Evolutionary conservation across 352 stramenopile species (phyloP).

Genomic region (Globisporangium ultimum): DNA sequence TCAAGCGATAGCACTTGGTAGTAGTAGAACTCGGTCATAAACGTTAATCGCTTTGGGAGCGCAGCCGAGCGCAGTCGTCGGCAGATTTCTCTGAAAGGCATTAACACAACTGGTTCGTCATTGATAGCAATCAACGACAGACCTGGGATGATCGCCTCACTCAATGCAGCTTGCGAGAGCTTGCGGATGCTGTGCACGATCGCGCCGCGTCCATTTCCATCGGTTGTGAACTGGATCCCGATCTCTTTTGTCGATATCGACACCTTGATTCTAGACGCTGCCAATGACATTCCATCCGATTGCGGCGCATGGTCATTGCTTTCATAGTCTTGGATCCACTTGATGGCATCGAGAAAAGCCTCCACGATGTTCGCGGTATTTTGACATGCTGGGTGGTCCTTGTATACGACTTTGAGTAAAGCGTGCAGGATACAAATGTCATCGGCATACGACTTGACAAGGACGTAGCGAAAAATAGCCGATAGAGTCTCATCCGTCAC

Average conservation of each 20-base stretch:
- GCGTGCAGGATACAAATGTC: conserved; percentile 49
- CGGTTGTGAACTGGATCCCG: conserved; percentile 80
- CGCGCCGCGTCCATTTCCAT: conserved; percentile 71
- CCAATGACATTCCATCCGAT: conserved; percentile 42
- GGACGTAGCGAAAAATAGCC: conserved; percentile 62
- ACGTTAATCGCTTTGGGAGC: conserved; percentile 78
- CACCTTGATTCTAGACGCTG: conserved; percentile 59
- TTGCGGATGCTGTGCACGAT: conserved; percentile 77
- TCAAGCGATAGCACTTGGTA: conserved; percentile 78
- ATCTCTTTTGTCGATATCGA: conserved; percentile 82
- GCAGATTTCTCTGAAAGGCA: conserved; percentile 79
- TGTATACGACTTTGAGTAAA: conserved; percentile 60
- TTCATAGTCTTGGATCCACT: conserved; percentile 73
- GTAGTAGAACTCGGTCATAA: conserved; percentile 85
- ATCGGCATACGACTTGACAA: conserved; percentile 58
- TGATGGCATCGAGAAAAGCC: conserved; percentile 73
- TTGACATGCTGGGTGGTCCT: conserved; percentile 65
- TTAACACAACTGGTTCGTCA: conserved; percentile 72
- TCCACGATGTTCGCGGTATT: conserved; percentile 56
- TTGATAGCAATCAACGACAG: conserved; percentile 83
- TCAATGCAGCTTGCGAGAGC: conserved; percentile 76
- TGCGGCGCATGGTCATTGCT: conserved; percentile 26
- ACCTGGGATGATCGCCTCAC: conserved; percentile 58
- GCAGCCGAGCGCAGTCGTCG: conserved; percentile 50
- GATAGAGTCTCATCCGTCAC: conserved; percentile 58